Evolutionary conservation across 192 early-diverging fungal species (phyloP), one percentile per base, ranked within the genome.

Genomic region (Coemansia sp.): DNA sequence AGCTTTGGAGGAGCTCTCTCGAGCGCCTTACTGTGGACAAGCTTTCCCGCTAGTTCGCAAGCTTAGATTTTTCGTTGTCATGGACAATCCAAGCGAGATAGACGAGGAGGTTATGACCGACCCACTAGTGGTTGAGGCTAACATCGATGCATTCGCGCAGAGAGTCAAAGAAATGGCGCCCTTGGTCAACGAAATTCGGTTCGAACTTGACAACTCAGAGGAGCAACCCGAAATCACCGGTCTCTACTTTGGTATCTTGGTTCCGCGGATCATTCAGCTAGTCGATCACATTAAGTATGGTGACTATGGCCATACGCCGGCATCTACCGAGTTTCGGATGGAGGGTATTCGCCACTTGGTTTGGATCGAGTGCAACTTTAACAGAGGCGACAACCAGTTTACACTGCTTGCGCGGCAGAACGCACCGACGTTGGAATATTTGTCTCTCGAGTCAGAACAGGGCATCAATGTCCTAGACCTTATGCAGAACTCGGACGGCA

Each of bases 401-500:
- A 52, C 9, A 3, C 3, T 52, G 20, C 51, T 52, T 10, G 51
- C 51, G 11, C 51, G 51, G 11, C 51, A 27, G 51, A 52, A 52
- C 10, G 51, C 51, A 24, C n/a, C 2, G 24, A 24, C 51, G 0
- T 27, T 52, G 51, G 20, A 52, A 22, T 11, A 20, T 12, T 20
- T 52, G 22, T 24, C 51, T 52, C 51, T 52, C 51, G 46, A 27
- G 51, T 52, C 22, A 9, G 1, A 42, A 12, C 10, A 5, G 15
- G 22, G 34, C 42, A 2, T 38, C 22, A 16, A 31, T 9, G 9
- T 59, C 27, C 22, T 24, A 15, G 20, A 20, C 38, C 67, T 68
- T 9, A 27, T 68, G 5, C 34, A 42, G n/a, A 55, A 57, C 54
- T 51, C 40, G 52, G 52, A 68, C 1, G 67, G 67, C 15, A 12